Conservation (phyloP, 306 rosid genomes). For the Pyrus pyrifolia region DNA sequence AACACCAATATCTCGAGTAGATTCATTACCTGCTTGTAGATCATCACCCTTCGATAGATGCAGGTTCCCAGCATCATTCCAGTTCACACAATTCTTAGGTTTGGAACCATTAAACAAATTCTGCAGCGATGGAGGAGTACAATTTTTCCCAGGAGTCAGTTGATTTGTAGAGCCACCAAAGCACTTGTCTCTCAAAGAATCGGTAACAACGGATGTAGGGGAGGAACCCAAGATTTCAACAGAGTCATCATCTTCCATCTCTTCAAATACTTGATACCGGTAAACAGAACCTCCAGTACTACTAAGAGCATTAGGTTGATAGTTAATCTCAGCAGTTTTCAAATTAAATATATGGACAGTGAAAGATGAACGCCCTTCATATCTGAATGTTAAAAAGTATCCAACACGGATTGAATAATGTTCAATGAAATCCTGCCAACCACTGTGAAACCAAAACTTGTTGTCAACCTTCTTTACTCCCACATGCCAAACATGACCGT, state of each 20-base stretch:
- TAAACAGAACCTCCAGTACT: conserved; percentile 39
- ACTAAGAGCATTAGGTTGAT: conserved; percentile 37
- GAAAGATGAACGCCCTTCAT: conserved; percentile 71
- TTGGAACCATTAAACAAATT: conserved; percentile 77
- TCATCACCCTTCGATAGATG: conserved; percentile 34
- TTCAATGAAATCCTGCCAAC: conserved; percentile 79
- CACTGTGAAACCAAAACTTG: conserved; percentile 63
- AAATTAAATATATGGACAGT: conserved; percentile 58
- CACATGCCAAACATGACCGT: conserved; percentile 68
- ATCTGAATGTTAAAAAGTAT: conserved; percentile 70
- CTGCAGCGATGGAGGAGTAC: conserved; percentile 52
- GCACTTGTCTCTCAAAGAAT: conserved; percentile 40
- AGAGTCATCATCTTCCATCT: conserved; percentile 74
- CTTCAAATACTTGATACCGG: conserved; percentile 52
- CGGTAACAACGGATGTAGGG: conserved; percentile 20
- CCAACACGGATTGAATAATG: conserved; percentile 62
- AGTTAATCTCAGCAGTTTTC: conserved; percentile 70
- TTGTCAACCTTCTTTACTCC: conserved; percentile 63
- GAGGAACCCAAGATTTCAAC: conserved; percentile 41
- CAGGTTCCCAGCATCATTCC: conserved; percentile 54
- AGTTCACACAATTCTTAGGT: conserved; percentile 39
- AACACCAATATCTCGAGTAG: conserved; percentile 51
- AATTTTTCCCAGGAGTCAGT: conserved; percentile 30
- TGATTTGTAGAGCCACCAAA: conserved; percentile 39
- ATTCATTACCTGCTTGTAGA: conserved; percentile 33